Percentiles rank a stretch among this genome's conserved stretches.
Evolutionary conservation across 306 rosid species (phyloP).

Genomic region (Prunus armeniaca): DNA sequence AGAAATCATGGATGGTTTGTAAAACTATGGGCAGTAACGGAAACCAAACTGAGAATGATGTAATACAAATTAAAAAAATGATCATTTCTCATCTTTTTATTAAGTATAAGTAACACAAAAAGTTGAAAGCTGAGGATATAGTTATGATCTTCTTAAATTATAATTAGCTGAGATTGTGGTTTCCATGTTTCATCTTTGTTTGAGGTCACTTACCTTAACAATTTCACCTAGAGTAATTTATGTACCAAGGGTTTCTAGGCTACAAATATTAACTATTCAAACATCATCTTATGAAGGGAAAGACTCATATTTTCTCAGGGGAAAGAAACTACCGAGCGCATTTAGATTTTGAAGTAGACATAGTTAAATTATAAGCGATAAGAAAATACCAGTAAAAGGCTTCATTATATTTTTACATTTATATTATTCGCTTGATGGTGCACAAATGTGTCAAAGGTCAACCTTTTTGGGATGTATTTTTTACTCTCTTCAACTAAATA

Average conservation of each 20-base stretch:
- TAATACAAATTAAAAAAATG: background rate
- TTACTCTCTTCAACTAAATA: background rate
- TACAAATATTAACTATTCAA: background rate
- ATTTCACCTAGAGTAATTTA: background rate
- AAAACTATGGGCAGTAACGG: background rate
- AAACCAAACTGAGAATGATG: background rate
- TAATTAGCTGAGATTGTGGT: background rate
- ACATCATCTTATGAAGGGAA: background rate
- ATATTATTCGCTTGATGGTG: background rate
- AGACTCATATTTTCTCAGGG: background rate
- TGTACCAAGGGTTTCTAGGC: background rate
- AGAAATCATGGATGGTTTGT: background rate
- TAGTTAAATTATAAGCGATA: background rate
- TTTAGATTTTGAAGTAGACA: background rate
- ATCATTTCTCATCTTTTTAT: background rate
- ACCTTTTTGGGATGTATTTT: background rate
- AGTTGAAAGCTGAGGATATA: background rate
- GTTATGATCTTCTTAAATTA: background rate
- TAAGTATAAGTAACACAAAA: background rate
- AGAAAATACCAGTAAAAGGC: background rate
- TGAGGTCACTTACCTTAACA: background rate
- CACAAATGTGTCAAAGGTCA: background rate
- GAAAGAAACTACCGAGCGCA: too few relatives aligned
- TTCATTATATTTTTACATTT: background rate
- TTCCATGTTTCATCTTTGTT: background rate